These are phyloP conservation scores for Mrakia hoshinonis DNA, from an alignment of 768 basidiomycete genomes.

Conservation along the genomic window DNA sequence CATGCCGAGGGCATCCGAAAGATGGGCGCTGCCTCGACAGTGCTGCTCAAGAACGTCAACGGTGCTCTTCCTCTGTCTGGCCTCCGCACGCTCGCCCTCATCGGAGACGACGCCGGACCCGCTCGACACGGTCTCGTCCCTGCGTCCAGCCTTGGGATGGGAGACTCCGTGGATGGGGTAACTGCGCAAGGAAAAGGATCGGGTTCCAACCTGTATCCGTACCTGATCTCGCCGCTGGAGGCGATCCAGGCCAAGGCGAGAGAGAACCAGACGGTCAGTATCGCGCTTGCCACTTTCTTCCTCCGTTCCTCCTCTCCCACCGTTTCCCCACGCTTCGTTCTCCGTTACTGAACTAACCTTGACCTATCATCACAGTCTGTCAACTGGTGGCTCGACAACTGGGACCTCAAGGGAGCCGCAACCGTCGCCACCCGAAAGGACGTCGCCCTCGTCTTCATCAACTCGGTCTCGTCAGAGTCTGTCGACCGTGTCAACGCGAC, in stretches of 20 bases:
- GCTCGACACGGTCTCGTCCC: slow-evolving; percentile 48
- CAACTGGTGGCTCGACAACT: slow-evolving; percentile 47
- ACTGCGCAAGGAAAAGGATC: neutral
- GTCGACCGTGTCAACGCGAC: slow-evolving; percentile 72
- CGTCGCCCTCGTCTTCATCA: slow-evolving; percentile 50
- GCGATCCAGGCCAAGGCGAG: slow-evolving; percentile 64
- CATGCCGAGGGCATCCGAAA: slow-evolving; percentile 57
- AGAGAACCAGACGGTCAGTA: neutral
- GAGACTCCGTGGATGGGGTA: neutral
- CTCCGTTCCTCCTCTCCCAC: neutral
- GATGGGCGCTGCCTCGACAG: slow-evolving; percentile 63
- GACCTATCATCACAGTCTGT: neutral
- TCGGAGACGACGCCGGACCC: slow-evolving; percentile 56
- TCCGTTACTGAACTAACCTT: neutral
- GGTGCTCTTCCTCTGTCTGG: slow-evolving; percentile 15
- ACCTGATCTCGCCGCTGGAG: slow-evolving; percentile 44
- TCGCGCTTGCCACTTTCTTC: neutral
- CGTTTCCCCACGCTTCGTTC: neutral
- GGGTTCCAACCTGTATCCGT: neutral
- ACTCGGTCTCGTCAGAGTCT: slow-evolving; percentile 72
- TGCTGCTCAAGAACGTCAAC: slow-evolving; percentile 28
- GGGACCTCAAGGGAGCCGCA: slow-evolving; percentile 46
- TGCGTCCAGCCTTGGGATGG: neutral
- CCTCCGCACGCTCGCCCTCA: slow-evolving; percentile 50
- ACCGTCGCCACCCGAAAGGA: slow-evolving; percentile 29